Base-by-base conservation (phyloP, 2,329 filamentous ascomycete genomes). In the Furcasterigmium sp. region DNA sequence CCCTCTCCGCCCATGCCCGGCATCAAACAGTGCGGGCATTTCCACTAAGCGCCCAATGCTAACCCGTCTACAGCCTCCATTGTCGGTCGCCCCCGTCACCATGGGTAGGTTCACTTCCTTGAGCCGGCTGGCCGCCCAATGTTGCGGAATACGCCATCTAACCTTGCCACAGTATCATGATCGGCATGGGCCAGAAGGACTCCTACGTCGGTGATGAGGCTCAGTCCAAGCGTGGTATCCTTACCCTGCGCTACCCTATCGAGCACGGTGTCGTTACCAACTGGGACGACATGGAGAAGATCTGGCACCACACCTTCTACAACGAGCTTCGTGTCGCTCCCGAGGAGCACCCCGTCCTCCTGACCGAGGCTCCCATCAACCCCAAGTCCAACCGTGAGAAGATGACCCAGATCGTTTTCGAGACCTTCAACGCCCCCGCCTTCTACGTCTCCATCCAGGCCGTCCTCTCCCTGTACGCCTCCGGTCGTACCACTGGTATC, bases 201-300 rank as follows among this genome's bases (percentile, higher is more conserved):
- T 97, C 93, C 53, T 98, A 98, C 69, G 93, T 98, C 63, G 93
- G 93, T 82, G 93, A 98, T 78, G 93, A 98, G 82, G 93, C 93
- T 77, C 93, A 98, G 82, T 98, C 93, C 70, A 98, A 98, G 91
- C 91, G 93, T 93, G 93, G 93, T 95, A 97, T 98, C 78, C 84
- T 98, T 62, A 97, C 91, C 54, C 84, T 98, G 70, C 86, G 93
- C 80, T 98, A 98, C 78, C 93, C 93, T 69, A 98, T 98, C 71
- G 93, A 98, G 84, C 93, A 98, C 85, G 93, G 93, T 93, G 93
- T 98, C 64, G 93, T 98, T 69, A 98, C 93, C 78, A 97, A 97
- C 88, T 98, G 93, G 93, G 93, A 98, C 73, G 93, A 97, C 75
- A 97, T 97, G 93, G 93, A 97, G 82, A 97, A 97, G 86, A 97